Conservation (phyloP, 75 land plant species). For the Larix kaempferi region DNA sequence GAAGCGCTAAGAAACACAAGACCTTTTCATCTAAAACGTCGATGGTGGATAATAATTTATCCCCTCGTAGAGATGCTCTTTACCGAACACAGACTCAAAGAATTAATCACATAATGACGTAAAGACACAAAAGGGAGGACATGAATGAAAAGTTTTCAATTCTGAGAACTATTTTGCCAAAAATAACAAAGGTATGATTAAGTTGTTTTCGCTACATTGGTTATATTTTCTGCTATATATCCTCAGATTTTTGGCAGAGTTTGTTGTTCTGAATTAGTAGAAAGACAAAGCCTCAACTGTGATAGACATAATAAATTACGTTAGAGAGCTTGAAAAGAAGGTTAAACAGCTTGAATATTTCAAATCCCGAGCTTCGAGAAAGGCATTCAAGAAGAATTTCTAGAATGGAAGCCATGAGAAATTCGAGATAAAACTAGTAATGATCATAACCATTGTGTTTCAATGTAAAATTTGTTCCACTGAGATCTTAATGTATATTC, state of each 20-base stretch:
- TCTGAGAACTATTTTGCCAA: slow-evolving; percentile 40
- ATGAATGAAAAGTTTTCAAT: slow-evolving; percentile 56
- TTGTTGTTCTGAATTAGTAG: slow-evolving; percentile 12
- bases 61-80: not conserved
- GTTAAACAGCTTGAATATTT: too few relatives aligned
- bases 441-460: too few relatives aligned
- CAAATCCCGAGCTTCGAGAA: too few relatives aligned
- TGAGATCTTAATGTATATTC: too few relatives aligned
- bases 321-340: too few relatives aligned
- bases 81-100: slow-evolving; percentile 39
- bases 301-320: too few relatives aligned
- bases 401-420: too few relatives aligned
- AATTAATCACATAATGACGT: slow-evolving; percentile 44
- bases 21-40: not conserved
- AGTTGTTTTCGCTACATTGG: not conserved
- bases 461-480: too few relatives aligned
- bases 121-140: slow-evolving; percentile 47
- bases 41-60: too few relatives aligned
- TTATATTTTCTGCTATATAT: not conserved
- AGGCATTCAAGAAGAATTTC: too few relatives aligned
- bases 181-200: slow-evolving; percentile 13
- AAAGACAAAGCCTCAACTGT: slow-evolving; percentile 55
- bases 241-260: not conserved
- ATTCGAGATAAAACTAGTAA: too few relatives aligned
- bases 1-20: not conserved